Conservation (phyloP, 164 flowering plant genomes). For the Tetracentron sinense region DNA sequence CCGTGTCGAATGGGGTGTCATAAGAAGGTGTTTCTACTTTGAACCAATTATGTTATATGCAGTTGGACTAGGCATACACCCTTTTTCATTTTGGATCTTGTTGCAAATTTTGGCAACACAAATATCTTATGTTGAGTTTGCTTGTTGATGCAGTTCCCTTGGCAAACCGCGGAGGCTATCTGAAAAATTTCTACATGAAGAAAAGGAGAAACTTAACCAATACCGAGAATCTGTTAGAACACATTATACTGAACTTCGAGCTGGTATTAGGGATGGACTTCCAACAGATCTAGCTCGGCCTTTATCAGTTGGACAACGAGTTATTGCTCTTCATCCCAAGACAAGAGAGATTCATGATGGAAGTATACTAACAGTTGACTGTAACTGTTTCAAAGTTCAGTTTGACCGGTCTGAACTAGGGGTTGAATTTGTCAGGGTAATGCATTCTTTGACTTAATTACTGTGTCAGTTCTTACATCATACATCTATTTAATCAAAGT, state of each 20-base stretch:
- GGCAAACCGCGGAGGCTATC: conserved; percentile 94
- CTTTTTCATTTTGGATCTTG: neutral
- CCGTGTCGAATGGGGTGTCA: conserved; percentile 96
- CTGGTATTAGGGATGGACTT: conserved; percentile 72
- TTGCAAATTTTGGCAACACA: neutral
- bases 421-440: conserved; percentile 86
- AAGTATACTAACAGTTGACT: conserved; percentile 76
- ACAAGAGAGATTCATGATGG: conserved; percentile 90
- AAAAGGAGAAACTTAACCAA: conserved; percentile 73
- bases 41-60: neutral
- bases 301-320: conserved; percentile 82
- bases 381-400: conserved; percentile 73
- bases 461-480: neutral
- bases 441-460: neutral
- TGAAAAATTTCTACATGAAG: conserved; percentile 71
- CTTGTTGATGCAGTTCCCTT: conserved; percentile 66
- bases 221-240: conserved; percentile 85
- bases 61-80: neutral
- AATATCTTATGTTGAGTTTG: conserved; percentile 4
- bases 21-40: conserved; percentile 60
- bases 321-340: conserved; percentile 84
- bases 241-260: conserved; percentile 76
- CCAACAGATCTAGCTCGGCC: conserved; percentile 88
- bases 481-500: neutral
- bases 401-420: conserved; percentile 86